Conservation (phyloP, 1,284 basidiomycete genomes). For the Heterobasidion annosum region DNA sequence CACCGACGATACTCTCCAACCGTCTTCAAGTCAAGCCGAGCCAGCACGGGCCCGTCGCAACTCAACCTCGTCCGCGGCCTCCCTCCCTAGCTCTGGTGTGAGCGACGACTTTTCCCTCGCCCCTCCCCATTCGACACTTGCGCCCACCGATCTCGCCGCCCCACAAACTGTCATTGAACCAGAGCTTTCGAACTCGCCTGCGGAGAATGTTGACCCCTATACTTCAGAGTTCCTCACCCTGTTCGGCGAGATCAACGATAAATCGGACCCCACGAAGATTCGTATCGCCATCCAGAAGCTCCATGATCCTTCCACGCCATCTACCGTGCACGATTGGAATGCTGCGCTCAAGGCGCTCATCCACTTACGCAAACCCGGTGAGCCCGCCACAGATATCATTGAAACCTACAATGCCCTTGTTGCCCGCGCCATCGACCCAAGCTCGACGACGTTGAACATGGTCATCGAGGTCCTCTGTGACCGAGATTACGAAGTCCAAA, state of each 20-base stretch:
- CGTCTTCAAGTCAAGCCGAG: slow-evolving; percentile 10
- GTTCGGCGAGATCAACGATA: background rate
- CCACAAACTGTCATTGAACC: slow-evolving; percentile 13
- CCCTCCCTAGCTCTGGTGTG: slow-evolving; percentile 8
- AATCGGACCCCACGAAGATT: slow-evolving; percentile 3
- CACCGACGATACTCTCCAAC: slow-evolving; percentile 3
- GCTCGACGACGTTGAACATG: slow-evolving; percentile 56
- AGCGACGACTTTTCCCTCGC: slow-evolving; percentile 6
- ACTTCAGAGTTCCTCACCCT: background rate
- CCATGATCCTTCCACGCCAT: slow-evolving; percentile 7
- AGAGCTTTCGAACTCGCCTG: background rate
- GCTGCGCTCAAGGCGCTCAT: slow-evolving; percentile 50
- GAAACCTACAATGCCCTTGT: slow-evolving; percentile 76
- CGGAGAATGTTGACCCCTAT: background rate
- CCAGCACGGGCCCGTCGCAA: slow-evolving; percentile 29
- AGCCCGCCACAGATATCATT: slow-evolving; percentile 52
- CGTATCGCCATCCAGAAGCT: slow-evolving; percentile 13
- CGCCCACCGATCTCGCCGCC: slow-evolving; percentile 9
- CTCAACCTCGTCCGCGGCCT: slow-evolving; percentile 27
- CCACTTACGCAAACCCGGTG: slow-evolving; percentile 36
- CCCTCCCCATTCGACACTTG: slow-evolving; percentile 3
- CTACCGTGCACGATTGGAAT: slow-evolving; percentile 51
- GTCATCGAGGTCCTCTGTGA: slow-evolving; percentile 65
- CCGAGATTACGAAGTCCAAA: slow-evolving; percentile 65
- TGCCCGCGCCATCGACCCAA: slow-evolving; percentile 56